Base-by-base conservation (phyloP, 352 stramenopile genomes). In the Phytophthora kernoviae region DNA sequence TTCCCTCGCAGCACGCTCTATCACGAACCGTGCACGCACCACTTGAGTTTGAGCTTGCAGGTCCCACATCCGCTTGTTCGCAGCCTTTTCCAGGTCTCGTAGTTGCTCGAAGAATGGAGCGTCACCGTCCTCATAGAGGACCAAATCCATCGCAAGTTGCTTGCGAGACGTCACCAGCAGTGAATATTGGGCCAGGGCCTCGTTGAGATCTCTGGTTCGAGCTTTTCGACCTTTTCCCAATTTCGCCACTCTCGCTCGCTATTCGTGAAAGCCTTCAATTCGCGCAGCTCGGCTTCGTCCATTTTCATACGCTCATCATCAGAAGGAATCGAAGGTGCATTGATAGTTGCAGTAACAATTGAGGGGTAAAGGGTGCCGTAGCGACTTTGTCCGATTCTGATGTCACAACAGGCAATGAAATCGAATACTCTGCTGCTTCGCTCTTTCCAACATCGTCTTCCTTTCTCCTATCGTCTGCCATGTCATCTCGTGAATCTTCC, bases 1-100 rank as follows among this genome's bases (percentile, higher is more conserved):
- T 21, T 90, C 79, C 0, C 76, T 60, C 1, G 70, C 64, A 10
- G 82, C 78, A 10, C 82, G 82, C 51, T 91, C 82, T 2, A 91
- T 60, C 21, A 90, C 60, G 18, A 90, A 91, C 0, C 78, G 68
- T 8, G 74, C 76, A 12, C 79, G 62, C 18, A 84, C 76, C 11
- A 88, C 65, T 57, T 91, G 82, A 0, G 74, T 53, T 32, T 83
- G 70, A 10, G 76, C 76, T 65, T 91, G 82, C 1, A 78, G 49
- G 9, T 65, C 58, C 79, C 77, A 91, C 44, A 91, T 54, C 2
- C 64, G 54, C 1, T 73, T 70, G 49, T 88, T 78, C 1, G 70
- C 20, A 4, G 68, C 67, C 27, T 86, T 81, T 52, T 90, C 77
- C 7, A 77, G 57, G 21, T 71, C 58, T 18, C 52, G 49, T 9